phyloP scores from a whole-genome alignment of 1,284 basidiomycete genomes.

The Laetiporus sulphureus region DNA sequence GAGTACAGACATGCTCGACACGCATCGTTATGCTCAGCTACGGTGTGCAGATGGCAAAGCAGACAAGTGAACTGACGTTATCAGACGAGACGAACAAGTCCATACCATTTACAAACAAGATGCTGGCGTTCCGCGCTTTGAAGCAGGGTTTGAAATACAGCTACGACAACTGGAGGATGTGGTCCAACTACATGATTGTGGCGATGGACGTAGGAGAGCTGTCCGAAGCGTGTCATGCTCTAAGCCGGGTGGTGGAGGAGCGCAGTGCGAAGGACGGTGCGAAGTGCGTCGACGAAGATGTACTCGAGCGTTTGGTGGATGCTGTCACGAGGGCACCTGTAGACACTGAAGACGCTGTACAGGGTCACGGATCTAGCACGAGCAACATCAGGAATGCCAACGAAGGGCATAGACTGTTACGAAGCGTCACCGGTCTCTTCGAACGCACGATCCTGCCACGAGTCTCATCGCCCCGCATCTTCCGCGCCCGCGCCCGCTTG shows the following conservation, averaged over 20 bases:
- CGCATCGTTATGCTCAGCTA: too few relatives aligned
- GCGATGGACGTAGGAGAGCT: conserved; percentile 91
- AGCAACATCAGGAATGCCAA: conserved; percentile 39
- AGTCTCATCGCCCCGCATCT: conserved; percentile 71
- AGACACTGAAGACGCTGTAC: conserved; percentile 32
- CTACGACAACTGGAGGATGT: conserved; percentile 96
- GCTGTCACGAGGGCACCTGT: conserved; percentile 63
- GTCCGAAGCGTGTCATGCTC: conserved; percentile 80
- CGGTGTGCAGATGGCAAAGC: conserved; percentile 9
- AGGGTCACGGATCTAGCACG: conserved; percentile 16
- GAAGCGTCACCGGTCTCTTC: conserved; percentile 65
- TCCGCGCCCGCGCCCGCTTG: conserved; percentile 76
- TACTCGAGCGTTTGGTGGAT: conserved; percentile 82
- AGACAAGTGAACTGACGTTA: conserved; percentile 9
- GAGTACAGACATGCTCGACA: too few relatives aligned
- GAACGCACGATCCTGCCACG: conserved; percentile 74
- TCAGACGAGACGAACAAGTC: conserved; percentile 19
- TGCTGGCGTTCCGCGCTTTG: conserved; percentile 91
- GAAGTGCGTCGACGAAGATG: conserved; percentile 72
- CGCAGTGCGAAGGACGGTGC: conserved; percentile 60
- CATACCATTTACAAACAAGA: conserved; percentile 66
- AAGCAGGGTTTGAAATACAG: conserved; percentile 81
- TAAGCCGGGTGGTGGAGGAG: conserved; percentile 80
- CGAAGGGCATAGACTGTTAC: conserved; percentile 59
- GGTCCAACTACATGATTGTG: conserved; percentile 97